phyloP scores from a whole-genome alignment of 2,329 filamentous ascomycete species.

The Colletotrichum abscissum region DNA sequence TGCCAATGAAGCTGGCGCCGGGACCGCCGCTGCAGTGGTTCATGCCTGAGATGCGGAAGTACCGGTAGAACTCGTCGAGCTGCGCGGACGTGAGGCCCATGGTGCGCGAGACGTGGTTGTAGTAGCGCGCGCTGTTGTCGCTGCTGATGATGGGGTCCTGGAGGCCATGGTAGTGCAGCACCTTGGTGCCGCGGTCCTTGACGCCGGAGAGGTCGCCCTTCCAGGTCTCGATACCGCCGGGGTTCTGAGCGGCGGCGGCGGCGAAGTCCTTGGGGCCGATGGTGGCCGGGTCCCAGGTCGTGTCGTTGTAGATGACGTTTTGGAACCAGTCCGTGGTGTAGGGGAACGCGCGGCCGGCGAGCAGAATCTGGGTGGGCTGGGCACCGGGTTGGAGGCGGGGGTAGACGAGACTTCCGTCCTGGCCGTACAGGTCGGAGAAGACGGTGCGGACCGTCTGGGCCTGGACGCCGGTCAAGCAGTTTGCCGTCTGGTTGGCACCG shows the following conservation, averaged over 20 bases:
- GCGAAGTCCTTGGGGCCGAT: constrained; percentile 51
- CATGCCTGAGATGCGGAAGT: constrained; percentile 47
- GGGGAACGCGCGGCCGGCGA: constrained; percentile 46
- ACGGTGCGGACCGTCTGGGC: constrained; percentile 48
- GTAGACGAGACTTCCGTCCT: constrained; percentile 50
- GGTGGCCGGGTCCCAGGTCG: constrained; percentile 47
- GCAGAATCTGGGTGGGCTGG: constrained; percentile 56
- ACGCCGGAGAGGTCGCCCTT: constrained; percentile 52
- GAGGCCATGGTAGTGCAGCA: constrained; percentile 59
- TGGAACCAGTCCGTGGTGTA: constrained; percentile 46
- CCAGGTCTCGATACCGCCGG: constrained; percentile 52
- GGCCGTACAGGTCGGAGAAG: constrained; percentile 43
- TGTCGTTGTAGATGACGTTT: constrained; percentile 54
- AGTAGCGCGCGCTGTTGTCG: constrained; percentile 60
- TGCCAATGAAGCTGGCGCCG: constrained; percentile 43
- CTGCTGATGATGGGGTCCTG: constrained; percentile 54
- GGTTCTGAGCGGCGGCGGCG: constrained; percentile 45
- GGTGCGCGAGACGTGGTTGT: constrained; percentile 56
- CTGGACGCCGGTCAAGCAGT: constrained; percentile 43
- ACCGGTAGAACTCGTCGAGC: constrained; percentile 49
- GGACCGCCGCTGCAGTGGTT: constrained; percentile 46
- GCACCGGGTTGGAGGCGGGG: constrained; percentile 61
- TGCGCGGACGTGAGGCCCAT: constrained; percentile 49
- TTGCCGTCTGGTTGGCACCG: constrained; percentile 10
- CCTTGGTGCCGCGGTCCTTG: constrained; percentile 53